Base-by-base conservation (phyloP, 306 rosid genomes). In the Cicer yamashitae region DNA sequence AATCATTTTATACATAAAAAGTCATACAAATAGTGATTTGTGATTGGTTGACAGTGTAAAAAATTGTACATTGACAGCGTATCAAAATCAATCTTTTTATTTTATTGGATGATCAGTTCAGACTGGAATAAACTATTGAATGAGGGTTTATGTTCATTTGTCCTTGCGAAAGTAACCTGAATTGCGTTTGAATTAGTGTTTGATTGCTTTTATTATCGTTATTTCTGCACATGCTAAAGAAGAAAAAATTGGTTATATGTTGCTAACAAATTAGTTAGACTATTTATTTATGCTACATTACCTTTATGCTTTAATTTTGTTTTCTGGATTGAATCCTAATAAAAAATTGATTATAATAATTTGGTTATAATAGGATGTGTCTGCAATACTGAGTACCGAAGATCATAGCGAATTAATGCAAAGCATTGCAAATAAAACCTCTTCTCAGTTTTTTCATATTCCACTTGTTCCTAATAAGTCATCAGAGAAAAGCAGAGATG, bases 381-480 rank as follows among this genome's bases (percentile, higher is more conserved):
- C 99, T 67, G 73, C 88, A 72, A 86, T 94, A 76, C 80, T 94
- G 84, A 90, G 96, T 77, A 94, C 99, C 12, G 96, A 88, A 84
- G 97, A 94, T 79, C 90, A 90, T 57, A 84, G 80, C 13, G 90
- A 92, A 71, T 48, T 88, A 65, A 83, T 94, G 96, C 91, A 90
- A 92, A 87, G 47, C 39, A 71, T 92, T 53, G 93, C 99, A 78
- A 76, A 77, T 14, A 90, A 90, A 87, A 84, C 87, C 78, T 85
- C 90, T 72, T 87, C 92, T 59, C 87, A 65, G 57, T 84, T 84
- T 78, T 90, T 88, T 80, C 88, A 85, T 70, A 85, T 94, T 77
- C 97, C 96, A 41, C 78, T 73, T 18, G 92, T 94, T 87, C 84
- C 82, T 25, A 65, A 77, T 64, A 66, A 77, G 40, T 77, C 86